Evolutionary conservation across 148 eudicot genomes (phyloP), one percentile per base, ranked within the genome.

Genomic region (Talinum fruticosum): DNA sequence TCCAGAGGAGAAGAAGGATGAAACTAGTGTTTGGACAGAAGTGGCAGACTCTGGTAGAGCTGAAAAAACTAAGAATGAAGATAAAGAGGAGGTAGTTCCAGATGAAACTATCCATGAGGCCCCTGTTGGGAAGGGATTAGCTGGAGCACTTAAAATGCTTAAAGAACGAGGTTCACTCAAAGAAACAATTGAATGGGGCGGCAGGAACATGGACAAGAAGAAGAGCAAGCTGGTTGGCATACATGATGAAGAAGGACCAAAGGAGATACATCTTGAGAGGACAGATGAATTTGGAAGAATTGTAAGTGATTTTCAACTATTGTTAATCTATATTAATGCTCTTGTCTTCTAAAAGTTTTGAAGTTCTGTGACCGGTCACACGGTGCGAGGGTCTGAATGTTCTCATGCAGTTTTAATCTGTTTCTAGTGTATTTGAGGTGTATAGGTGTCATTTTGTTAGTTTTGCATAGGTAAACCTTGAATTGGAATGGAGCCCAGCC

Each of bases 161-260:
- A 85, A 95, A 86, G 94, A 91, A 2, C 88, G 97, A 38, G 99
- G 99, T 14, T 64, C 94, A 23, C 94, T 95, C 14, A 93, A 93
- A 87, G 99, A 95, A 82, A 87, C 87, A 73, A 78, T 91, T 74
- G 99, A 93, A 75, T 95, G 94, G 96, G 99, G 99, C 82, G 99
- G 99, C 33, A 88, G 99, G 87, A 95, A 95, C 79, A 95, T 91
- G 97, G 99, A 95, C 82, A 95, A 95, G 91, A 93, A 95, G 75
- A 95, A 95, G 80, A 91, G 99, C 86, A 95, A 95, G 87, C 84
- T 95, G 75, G 94, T 86, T 72, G 99, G 99, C 68, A 88, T 95
- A 66, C 64, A 82, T 82, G 94, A 87, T 33, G 85, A 81, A 32
- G 94, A 85, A 76, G 90, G 82, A 51, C 38, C 81, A 36, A 91